Conservation (phyloP, 805 yeast genomes). For the Candida taoyuanica region DNA sequence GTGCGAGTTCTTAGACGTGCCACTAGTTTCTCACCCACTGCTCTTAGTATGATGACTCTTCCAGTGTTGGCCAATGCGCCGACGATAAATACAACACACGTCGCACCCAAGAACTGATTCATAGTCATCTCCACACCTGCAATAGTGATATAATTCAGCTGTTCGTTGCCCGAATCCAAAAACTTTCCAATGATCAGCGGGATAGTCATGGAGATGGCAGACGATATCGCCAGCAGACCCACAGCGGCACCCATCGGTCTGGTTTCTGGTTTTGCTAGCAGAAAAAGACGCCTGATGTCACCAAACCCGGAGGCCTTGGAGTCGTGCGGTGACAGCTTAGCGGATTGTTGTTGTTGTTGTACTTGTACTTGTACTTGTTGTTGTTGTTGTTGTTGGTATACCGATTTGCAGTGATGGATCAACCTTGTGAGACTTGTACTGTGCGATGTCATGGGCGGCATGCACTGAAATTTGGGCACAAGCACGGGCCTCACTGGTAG, state of each 20-base stretch:
- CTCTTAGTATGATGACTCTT: conserved; percentile 66
- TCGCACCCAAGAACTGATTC: conserved; percentile 55
- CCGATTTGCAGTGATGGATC: too few species aligned
- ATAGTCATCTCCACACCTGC: conserved; percentile 51
- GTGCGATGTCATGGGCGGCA: too few species aligned
- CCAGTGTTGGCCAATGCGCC: conserved; percentile 83
- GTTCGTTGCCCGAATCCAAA: conserved; percentile 47
- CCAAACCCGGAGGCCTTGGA: conserved; percentile 32
- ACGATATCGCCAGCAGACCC: conserved; percentile 57
- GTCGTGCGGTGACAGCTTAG: conserved; percentile 29
- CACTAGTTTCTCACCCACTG: conserved; percentile 83
- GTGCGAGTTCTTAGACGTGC: conserved; percentile 78
- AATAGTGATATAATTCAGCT: conserved; percentile 31
- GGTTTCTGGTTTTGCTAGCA: conserved; percentile 53
- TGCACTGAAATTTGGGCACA: too few species aligned
- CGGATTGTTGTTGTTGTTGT: neutral
- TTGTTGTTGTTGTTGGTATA: too few species aligned
- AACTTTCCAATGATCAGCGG: conserved; percentile 86
- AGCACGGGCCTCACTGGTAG: too few species aligned
- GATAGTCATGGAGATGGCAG: conserved; percentile 74
- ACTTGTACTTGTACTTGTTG: too few species aligned
- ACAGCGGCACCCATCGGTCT: conserved; percentile 58
- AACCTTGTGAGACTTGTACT: too few species aligned
- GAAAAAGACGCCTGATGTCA: conserved; percentile 42
- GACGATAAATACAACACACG: conserved; percentile 57